Evolutionary conservation across 495 filamentous ascomycete genomes (phyloP), one percentile per base, ranked within the genome.

Genomic region (Xylaria castorea): DNA sequence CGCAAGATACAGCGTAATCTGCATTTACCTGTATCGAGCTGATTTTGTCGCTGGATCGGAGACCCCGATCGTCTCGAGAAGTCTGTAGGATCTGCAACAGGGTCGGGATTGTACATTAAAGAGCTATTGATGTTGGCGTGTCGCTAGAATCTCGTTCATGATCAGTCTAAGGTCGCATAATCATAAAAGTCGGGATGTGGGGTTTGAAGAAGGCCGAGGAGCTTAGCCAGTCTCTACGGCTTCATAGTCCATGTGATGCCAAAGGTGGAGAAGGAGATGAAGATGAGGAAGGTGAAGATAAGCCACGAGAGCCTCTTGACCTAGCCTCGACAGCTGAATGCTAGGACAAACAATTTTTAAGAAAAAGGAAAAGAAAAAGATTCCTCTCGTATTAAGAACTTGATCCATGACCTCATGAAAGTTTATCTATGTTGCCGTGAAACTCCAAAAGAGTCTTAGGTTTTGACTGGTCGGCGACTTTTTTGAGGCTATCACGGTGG

Each of bases 1-100:
- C 18, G 11, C 25, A 16, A 25, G 40, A 30, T 66, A 18, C 61
- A 51, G 27, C 5, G 38, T 12, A 36, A 30, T 36, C 25, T 25
- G 12, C 22, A 27, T 50, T 30, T 34, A 32, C 64, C 46, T 38
- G 16, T 20, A 67, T 38, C 18, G 44, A 66, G 44, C 27, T 36
- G n/a, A 32, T 44, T 16, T 20, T 14, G n/a, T 67, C 30, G 64
- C 30, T 12, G 27, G 32, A 14, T 32, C 5, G 9, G n/a, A 32
- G 48, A 67, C 30, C 40, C 64, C 20, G 12, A 32, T 27, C 36
- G 64, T 25, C 32, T 53, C 7, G 16, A 67, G 46, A 3, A 53
- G 20, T 12, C 12, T 42, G 11, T 53, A 53, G 8, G n/a, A 53
- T 67, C 64, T 67, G 46, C 64, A 67, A 53, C 48, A 67, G 20